Conservation (phyloP, 2,329 filamentous ascomycete genomes). For the Purpureocillium takamizusanense region DNA sequence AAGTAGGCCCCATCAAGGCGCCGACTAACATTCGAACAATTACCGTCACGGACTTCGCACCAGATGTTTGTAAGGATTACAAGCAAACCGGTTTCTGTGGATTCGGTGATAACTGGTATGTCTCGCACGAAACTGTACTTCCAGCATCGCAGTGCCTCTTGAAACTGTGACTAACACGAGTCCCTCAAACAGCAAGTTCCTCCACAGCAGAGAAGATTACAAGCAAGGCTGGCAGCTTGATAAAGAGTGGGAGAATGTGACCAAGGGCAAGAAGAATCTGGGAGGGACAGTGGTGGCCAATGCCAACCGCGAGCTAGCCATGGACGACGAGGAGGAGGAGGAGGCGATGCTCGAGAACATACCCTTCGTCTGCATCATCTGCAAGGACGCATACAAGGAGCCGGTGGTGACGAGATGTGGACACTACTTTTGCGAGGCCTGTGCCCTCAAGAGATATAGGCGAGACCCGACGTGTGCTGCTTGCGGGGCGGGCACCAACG, state of each 20-base stretch:
- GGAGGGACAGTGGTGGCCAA: constrained; percentile 54
- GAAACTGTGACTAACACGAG: constrained; percentile 1
- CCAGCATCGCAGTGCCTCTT: neutral
- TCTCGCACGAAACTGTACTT: constrained; percentile 28
- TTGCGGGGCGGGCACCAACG: constrained; percentile 76
- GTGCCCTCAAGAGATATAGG: constrained; percentile 77
- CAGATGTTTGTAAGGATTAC: constrained; percentile 93
- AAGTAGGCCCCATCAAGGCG: constrained; percentile 80
- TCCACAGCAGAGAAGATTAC: constrained; percentile 69
- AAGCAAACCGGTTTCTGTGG: constrained; percentile 57
- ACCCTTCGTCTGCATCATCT: constrained; percentile 84
- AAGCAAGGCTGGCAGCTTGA: constrained; percentile 95
- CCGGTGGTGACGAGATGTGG: constrained; percentile 85
- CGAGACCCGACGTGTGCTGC: constrained; percentile 81
- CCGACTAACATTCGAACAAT: constrained; percentile 85
- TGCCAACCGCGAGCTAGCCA: constrained; percentile 35
- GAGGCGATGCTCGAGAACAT: constrained; percentile 71
- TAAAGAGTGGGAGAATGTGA: constrained; percentile 81
- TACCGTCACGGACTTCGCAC: constrained; percentile 82
- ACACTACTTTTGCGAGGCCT: constrained; percentile 92
- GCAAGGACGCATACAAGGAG: constrained; percentile 65
- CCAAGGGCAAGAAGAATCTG: constrained; percentile 58
- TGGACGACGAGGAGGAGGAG: constrained; percentile 44
- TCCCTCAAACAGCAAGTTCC: constrained; percentile 45
- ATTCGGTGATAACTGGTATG: constrained; percentile 31